A percentile compares a stretch with the other conserved stretches of the same genome.
Conservation (phyloP, 225 moss, liverwort and hornwort species). For the Anthoceros angustus region DNA sequence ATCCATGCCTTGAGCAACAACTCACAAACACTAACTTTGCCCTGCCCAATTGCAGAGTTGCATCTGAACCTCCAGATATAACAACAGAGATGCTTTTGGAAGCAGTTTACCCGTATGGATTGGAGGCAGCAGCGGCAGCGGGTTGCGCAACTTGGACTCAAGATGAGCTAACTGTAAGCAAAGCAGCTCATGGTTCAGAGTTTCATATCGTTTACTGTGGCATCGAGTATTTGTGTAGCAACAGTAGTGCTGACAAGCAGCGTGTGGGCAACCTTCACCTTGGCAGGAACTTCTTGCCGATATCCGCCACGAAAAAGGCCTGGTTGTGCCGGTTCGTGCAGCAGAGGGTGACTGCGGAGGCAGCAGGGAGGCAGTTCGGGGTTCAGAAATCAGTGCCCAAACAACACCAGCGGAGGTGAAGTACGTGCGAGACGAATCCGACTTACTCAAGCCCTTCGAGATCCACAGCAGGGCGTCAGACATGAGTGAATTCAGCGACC, state of each 20-base stretch:
- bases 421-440: background rate
- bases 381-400: background rate
- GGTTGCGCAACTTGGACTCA: background rate
- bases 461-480: slow-evolving; percentile 1
- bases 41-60: background rate
- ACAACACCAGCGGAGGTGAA: background rate
- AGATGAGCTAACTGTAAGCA: background rate
- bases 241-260: too few relatives aligned
- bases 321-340: background rate
- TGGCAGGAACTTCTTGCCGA: background rate
- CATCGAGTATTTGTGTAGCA: too few relatives aligned
- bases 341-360: background rate
- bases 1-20: background rate
- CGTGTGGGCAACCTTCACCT: background rate
- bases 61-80: background rate
- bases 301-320: background rate
- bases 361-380: background rate
- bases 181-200: background rate
- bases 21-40: background rate
- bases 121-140: background rate
- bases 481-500: background rate
- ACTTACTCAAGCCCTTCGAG: background rate
- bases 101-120: background rate
- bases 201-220: background rate
- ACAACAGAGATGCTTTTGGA: background rate